Evolutionary conservation across 208 protist genomes (phyloP).

Genomic region (Acanthamoeba healyi): DNA sequence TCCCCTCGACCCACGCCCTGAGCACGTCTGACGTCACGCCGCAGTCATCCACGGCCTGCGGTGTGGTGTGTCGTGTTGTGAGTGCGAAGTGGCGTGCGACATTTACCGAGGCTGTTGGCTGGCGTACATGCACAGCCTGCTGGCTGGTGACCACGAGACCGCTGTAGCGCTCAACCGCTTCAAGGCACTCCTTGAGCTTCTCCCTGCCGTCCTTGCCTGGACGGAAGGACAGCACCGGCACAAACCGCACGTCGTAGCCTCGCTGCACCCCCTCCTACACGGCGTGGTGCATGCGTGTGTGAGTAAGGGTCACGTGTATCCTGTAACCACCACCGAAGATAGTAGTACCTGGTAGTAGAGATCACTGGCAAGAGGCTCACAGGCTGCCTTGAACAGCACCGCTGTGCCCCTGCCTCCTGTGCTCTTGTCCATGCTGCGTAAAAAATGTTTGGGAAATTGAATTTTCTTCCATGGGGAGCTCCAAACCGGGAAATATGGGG

Average conservation of each 20-base stretch:
- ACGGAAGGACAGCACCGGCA: conserved; percentile 49
- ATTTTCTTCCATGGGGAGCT: no score
- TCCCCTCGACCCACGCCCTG: background rate
- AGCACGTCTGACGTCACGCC: background rate
- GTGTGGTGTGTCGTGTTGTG: background rate
- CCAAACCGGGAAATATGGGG: background rate
- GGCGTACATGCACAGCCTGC: conserved; percentile 45
- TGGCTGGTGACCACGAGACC: conserved; percentile 51
- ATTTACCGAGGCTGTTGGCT: no score
- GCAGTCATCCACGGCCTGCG: background rate
- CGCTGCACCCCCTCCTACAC: background rate
- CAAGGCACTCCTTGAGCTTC: background rate
- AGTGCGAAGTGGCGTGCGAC: background rate
- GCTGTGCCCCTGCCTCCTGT: background rate
- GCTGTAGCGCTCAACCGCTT: background rate
- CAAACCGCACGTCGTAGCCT: conserved; percentile 35
- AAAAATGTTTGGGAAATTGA: no score
- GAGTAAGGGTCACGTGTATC: background rate
- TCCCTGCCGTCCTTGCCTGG: background rate
- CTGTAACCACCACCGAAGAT: background rate
- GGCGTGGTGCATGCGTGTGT: no score
- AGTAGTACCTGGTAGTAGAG: conserved; percentile 24
- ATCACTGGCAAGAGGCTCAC: background rate
- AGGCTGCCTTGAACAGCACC: conserved; percentile 13
- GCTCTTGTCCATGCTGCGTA: background rate